Base-by-base conservation (phyloP, 1,284 basidiomycete species). In the Ceratobasidium sp. region DNA sequence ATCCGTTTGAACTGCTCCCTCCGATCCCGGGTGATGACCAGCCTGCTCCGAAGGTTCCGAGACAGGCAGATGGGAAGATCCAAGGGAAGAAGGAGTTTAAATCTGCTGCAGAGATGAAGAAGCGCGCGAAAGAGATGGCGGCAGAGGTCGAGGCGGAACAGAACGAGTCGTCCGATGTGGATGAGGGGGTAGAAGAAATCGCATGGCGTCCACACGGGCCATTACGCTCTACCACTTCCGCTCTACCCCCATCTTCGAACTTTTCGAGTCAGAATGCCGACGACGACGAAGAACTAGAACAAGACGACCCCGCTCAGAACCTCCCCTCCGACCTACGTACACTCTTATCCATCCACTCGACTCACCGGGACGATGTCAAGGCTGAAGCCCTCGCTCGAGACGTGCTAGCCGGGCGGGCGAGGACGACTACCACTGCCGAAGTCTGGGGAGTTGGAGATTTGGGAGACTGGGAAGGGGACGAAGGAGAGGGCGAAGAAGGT, bases 371-470 rank as follows among this genome's bases (percentile, higher is more conserved):
- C 65, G 54, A 64, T 12, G 20, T 40, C 20, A 69, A 52, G 17
- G 42, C 33, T n/a, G 74, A 78, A 12, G 40, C 23, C 17, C 42
- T 80, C 0, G 79, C 65, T 1, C 59, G 62, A 28, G 73, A 71
- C 23, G 28, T 78, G 5, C 44, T 80, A n/a, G 59, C 54, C 23
- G 79, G 79, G 12, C 61, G 78, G 6, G 44, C 77, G 23, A 62
- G 61, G 38, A 38, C 61, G 38, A 46, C 23, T 9, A 56, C 66
- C 17, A 75, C 48, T 20, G 75, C 48, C 44, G 73, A 78, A n/a
- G 66, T 80, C 13, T 80, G 79, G 79, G 78, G 77, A 66, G 68
- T 76, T 64, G 79, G 79, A 56, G 79, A 79, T n/a, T 23, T 76
- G 10, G 71, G 61, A 13, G 56, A 26, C 42, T 38, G 38, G 26